Evolutionary conservation across 1,139 yeast species (phyloP).

Genomic region (Pichia sp.): DNA sequence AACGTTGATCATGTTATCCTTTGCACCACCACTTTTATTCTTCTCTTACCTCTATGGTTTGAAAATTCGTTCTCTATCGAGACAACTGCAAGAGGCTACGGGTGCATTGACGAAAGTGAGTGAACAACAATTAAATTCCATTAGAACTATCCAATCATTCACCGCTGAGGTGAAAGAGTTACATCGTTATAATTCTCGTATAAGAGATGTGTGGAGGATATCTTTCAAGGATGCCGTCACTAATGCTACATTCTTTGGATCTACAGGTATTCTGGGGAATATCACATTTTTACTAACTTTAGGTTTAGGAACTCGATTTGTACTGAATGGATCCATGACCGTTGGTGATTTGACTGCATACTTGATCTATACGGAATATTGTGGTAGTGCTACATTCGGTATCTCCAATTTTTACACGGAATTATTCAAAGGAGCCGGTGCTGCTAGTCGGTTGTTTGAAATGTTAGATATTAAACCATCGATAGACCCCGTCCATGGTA

Average conservation of each 20-base stretch:
- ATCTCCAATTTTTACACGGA: conserved; percentile 87
- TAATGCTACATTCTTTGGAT: conserved; percentile 68
- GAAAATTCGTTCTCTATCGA: conserved; percentile 65
- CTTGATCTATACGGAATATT: conserved; percentile 88
- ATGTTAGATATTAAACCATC: conserved; percentile 67
- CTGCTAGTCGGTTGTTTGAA: conserved; percentile 88
- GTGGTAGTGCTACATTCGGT: conserved; percentile 87
- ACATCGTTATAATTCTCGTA: conserved; percentile 56
- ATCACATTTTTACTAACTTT: conserved; percentile 68
- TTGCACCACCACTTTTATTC: conserved; percentile 74
- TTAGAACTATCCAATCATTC: conserved; percentile 81
- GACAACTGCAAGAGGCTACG: conserved; percentile 75
- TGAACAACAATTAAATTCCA: conserved; percentile 84
- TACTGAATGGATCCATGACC: conserved; percentile 61
- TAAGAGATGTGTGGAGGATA: conserved; percentile 63
- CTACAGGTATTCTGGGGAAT: conserved; percentile 78
- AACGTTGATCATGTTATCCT: conserved; percentile 64
- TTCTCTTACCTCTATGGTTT: conserved; percentile 79
- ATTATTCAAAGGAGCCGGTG: conserved; percentile 95
- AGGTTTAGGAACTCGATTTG: conserved; percentile 75
- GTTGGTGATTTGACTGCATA: conserved; percentile 90
- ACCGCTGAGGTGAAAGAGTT: conserved; percentile 74
- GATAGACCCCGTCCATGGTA: conserved; percentile 60
- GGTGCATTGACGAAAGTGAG: conserved; percentile 85
- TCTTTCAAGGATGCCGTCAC: conserved; percentile 78